phyloP scores from a whole-genome alignment of 768 basidiomycete species.

The Amanita jacksonii region DNA sequence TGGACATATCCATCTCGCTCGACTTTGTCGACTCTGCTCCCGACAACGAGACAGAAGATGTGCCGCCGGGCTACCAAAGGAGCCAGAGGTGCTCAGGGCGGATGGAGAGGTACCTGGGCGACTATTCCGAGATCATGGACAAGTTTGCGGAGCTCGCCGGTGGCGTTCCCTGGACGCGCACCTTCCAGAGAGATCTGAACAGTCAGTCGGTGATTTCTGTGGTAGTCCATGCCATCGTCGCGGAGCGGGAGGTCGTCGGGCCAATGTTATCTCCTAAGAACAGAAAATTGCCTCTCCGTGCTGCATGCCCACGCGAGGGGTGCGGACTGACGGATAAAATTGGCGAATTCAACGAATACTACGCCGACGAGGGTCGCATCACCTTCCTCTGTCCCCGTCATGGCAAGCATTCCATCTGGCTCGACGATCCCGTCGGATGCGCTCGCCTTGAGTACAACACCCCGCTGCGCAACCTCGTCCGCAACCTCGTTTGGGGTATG shows the following conservation, averaged over 20 bases:
- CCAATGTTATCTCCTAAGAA: background rate
- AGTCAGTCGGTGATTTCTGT: background rate
- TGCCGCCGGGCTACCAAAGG: background rate
- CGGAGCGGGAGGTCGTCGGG: background rate
- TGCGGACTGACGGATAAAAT: background rate
- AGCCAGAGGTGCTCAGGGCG: background rate
- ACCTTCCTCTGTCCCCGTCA: background rate
- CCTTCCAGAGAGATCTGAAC: background rate
- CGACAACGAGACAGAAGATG: background rate
- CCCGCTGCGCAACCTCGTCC: too few relatives aligned
- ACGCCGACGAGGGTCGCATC: background rate
- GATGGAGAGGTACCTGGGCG: background rate
- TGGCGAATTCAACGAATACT: background rate
- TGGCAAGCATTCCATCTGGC: background rate
- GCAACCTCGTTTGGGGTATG: too few relatives aligned
- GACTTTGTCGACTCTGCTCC: background rate
- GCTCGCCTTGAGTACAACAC: background rate
- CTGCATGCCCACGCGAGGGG: background rate
- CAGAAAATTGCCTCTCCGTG: background rate
- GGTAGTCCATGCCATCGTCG: background rate
- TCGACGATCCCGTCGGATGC: background rate
- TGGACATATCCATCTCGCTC: background rate
- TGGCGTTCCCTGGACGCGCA: background rate
- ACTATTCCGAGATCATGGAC: background rate
- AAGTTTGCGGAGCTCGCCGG: background rate